Evolutionary conservation across 1,139 yeast species (phyloP).

Genomic region (Meyerozyma guilliermondii): DNA sequence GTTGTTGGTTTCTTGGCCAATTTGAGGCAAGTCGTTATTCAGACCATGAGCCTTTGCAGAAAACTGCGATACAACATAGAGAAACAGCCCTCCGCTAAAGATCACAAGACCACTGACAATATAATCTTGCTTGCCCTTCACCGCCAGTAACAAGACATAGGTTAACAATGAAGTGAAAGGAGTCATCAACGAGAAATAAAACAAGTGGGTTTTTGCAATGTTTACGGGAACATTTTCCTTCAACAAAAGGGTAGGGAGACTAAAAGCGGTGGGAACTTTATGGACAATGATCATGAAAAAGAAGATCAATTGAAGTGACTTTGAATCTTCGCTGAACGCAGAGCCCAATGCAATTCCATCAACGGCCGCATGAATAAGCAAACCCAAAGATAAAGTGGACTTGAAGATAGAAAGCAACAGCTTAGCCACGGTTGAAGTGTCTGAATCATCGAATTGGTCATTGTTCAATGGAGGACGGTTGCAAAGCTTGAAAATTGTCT

Average conservation of each 20-base stretch:
- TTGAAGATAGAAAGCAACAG: slow-evolving; percentile 6
- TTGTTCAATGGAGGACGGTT: background rate
- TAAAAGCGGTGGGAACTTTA: slow-evolving; percentile 73
- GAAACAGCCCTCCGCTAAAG: slow-evolving; percentile 69
- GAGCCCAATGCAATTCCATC: slow-evolving; percentile 79
- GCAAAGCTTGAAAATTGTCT: slow-evolving; percentile 2
- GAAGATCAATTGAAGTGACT: slow-evolving; percentile 46
- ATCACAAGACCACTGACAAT: slow-evolving; percentile 50
- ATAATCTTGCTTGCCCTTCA: slow-evolving; percentile 27
- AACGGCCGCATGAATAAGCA: slow-evolving; percentile 61
- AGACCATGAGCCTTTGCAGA: slow-evolving; percentile 30
- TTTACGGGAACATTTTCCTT: slow-evolving; percentile 24
- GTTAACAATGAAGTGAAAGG: slow-evolving; percentile 50
- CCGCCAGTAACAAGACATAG: slow-evolving; percentile 29
- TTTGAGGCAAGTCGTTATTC: background rate
- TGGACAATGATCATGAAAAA: slow-evolving; percentile 62
- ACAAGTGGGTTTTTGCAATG: slow-evolving; percentile 37
- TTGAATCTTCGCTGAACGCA: slow-evolving; percentile 42
- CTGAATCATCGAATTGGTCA: background rate
- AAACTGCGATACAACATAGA: slow-evolving; percentile 66
- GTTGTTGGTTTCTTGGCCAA: slow-evolving; percentile 1
- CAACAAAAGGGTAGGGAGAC: slow-evolving; percentile 55
- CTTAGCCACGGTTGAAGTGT: background rate
- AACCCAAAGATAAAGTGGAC: slow-evolving; percentile 52
- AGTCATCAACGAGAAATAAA: slow-evolving; percentile 46